Base-by-base conservation (phyloP, 257 asterid species). In the Ocimum tenuiflorum region DNA sequence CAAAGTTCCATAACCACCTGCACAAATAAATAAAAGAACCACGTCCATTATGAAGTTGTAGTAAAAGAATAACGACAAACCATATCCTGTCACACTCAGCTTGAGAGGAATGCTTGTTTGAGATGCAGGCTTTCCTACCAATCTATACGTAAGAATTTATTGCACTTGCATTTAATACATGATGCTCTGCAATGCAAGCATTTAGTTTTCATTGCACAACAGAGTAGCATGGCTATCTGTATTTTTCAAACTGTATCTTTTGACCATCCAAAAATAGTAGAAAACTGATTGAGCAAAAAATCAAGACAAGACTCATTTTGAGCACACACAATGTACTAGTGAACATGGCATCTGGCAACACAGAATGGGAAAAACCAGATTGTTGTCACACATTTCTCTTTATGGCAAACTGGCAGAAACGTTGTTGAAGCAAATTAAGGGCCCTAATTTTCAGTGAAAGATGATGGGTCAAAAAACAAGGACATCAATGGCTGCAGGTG, bases 1-100 rank as follows among this genome's bases (percentile, higher is more conserved):
- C 75, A 82, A 53, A 56, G 88, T 82, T 35, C 88, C 88, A 79
- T 82, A 79, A 13, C 86, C 86, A 70, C 86, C 86, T 81, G 67
- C 35, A 59, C 9, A 51, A 31, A 55, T 8, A 29, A 7, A 12
- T 31, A 31, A 31, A 31, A 1, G 4, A 24, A 24, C 1, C 3
- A 24, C n/a, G n/a, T 38, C 13, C 31, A 27, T 27, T 1, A 27
- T 27, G 31, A 38, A 38, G 4, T 38, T 38, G 13, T 38, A 38
- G 45, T 38, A 38, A 9, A 11, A 38, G 45, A 38, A 38, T 1
- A 8, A 38, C 45, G 45, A 38, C 45, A 38, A 38, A 38, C 45
- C 45, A 9, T 8, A n/a, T 41, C 6, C 5, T 11, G 17, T 41
- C 47, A 11, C 47, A 41, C 42, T 41, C 47, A 41, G 17, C 47